Percentiles rank a stretch among this genome's conserved stretches.
These are phyloP conservation scores for Punica granatum DNA, from an alignment of 345 rosid species.

Conservation along the genomic window DNA sequence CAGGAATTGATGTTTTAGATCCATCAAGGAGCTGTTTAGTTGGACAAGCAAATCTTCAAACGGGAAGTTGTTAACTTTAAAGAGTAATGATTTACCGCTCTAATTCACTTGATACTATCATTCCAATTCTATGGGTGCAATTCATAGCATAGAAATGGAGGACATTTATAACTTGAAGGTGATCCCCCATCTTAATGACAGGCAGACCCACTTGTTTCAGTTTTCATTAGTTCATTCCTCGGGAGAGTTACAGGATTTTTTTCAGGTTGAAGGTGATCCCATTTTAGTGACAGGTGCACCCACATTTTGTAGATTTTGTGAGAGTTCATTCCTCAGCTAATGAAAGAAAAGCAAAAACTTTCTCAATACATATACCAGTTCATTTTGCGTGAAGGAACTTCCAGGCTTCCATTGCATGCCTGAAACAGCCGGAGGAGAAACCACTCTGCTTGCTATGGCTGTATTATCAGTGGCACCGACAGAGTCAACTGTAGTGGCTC, in stretches of 20 bases:
- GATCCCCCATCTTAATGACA: no score
- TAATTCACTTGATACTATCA: not conserved
- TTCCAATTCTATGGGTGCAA: not conserved
- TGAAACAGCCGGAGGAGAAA: conserved; percentile 65
- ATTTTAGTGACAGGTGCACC: no score
- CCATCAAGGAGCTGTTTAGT: not conserved
- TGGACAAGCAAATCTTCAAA: not conserved
- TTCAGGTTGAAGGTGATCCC: no score
- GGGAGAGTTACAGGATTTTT: no score
- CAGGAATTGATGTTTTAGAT: not conserved
- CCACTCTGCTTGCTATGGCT: conserved; percentile 53
- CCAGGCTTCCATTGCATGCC: conserved; percentile 91
- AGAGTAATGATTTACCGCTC: not conserved
- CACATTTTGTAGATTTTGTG: not conserved
- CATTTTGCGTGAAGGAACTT: conserved; percentile 72
- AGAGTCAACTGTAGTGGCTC: conserved; percentile 47
- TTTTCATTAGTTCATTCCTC: no score
- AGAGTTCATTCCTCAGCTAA: not conserved
- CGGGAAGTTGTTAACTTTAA: not conserved
- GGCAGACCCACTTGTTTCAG: no score
- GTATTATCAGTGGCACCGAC: conserved; percentile 43
- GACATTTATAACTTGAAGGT: no score
- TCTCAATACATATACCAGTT: conserved; percentile 39
- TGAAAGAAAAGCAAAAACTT: conserved; percentile 6
- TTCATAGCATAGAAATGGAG: no score